Evolutionary conservation across 805 yeast genomes (phyloP).

Genomic region (Saccharomycopsis fodiens): DNA sequence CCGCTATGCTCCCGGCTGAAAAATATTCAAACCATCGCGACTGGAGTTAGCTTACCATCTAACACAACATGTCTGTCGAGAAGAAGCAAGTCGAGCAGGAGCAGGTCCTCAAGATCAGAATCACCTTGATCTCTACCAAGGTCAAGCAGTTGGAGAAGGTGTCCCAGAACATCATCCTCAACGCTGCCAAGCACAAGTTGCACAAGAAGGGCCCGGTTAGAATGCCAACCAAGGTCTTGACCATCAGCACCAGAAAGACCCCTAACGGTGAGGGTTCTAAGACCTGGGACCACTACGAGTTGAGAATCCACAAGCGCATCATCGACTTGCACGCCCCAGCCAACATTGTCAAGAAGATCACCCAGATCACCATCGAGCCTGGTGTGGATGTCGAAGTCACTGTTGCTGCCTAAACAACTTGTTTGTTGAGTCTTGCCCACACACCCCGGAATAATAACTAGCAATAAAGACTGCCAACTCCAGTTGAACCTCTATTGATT

Average conservation of each 20-base stretch:
- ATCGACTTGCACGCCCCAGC: constrained; percentile 98
- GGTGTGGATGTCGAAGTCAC: constrained; percentile 98
- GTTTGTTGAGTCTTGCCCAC: neutral
- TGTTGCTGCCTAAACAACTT: constrained; percentile 62
- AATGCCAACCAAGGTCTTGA: constrained; percentile 98
- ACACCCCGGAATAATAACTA: neutral
- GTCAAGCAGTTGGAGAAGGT: constrained; percentile 97
- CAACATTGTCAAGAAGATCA: constrained; percentile 85
- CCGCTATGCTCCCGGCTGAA: too few species aligned
- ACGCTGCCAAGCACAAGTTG: constrained; percentile 76
- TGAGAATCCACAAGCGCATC: constrained; percentile 99
- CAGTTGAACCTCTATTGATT: neutral
- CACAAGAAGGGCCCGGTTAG: constrained; percentile 99
- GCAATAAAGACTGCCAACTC: neutral
- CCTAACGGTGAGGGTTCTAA: constrained; percentile 99
- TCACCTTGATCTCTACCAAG: constrained; percentile 97
- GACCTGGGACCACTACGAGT: constrained; percentile 99
- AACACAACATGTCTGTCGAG: constrained; percentile 59
- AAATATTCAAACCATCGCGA: too few species aligned
- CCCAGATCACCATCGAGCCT: constrained; percentile 97
- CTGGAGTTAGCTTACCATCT: too few species aligned
- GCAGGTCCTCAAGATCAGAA: constrained; percentile 94
- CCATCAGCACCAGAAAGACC: constrained; percentile 99
- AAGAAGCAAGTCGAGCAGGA: constrained; percentile 85
- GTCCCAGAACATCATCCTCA: constrained; percentile 80